phyloP scores from a whole-genome alignment of 1,284 basidiomycete genomes.

The Tetrapyrgos nigripes region DNA sequence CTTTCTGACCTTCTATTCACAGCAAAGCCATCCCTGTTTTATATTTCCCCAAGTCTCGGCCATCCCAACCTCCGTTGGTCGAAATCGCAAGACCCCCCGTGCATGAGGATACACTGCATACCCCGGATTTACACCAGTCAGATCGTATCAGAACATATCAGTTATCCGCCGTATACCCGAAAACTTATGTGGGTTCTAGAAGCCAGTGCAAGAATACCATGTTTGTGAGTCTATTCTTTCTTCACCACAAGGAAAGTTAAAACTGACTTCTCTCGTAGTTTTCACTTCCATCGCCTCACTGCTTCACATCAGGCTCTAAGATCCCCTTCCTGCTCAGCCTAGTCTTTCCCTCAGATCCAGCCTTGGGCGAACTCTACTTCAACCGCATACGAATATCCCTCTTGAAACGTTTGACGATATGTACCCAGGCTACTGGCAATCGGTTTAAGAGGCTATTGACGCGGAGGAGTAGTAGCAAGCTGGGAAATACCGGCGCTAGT shows the following conservation, averaged over 20 bases:
- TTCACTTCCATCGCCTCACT: constrained; percentile 42
- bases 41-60: constrained; percentile 49
- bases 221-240: constrained; percentile 22
- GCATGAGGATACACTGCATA: constrained; percentile 12
- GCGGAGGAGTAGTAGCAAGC: constrained; percentile 24
- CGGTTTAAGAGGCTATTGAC: constrained; percentile 26
- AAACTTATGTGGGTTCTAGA: background rate
- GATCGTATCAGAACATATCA: constrained; percentile 37
- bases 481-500: background rate
- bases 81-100: constrained; percentile 30
- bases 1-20: background rate
- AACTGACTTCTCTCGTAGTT: constrained; percentile 33
- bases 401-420: constrained; percentile 41
- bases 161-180: constrained; percentile 24
- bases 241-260: background rate
- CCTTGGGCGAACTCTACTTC: constrained; percentile 42
- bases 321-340: constrained; percentile 48
- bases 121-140: constrained; percentile 22
- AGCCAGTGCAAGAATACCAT: constrained; percentile 22
- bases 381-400: constrained; percentile 44
- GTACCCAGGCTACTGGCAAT: constrained; percentile 28
- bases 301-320: constrained; percentile 47
- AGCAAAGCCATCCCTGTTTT: constrained; percentile 40
- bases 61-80: constrained; percentile 36
- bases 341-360: constrained; percentile 43